A percentile compares a stretch with the other conserved stretches of the same genome.
Evolutionary conservation across 257 asterid genomes (phyloP).

Genomic region (Solanum pimpinellifolium): DNA sequence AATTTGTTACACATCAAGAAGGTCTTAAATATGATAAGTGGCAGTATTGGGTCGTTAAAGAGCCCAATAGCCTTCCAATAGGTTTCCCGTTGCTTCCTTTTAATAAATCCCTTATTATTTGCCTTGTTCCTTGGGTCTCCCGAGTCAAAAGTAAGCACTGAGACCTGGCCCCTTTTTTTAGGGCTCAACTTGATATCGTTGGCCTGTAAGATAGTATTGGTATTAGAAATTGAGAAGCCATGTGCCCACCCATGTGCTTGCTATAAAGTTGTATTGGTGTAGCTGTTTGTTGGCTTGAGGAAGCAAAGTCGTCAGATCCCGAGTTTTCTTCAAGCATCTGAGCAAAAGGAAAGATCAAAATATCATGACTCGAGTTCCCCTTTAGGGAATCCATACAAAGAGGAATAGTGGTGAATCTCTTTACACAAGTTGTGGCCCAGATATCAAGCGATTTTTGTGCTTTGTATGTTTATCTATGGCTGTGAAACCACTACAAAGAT

Average conservation of each 20-base stretch:
- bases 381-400: background rate
- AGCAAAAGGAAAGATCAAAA: background rate
- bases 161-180: too few relatives aligned
- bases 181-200: background rate
- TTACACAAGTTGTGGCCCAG: background rate
- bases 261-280: background rate
- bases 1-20: too few relatives aligned
- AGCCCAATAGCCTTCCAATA: background rate
- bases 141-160: too few relatives aligned
- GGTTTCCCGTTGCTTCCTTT: background rate
- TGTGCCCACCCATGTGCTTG: background rate
- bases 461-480: background rate
- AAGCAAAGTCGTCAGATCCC: background rate
- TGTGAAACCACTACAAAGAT: background rate
- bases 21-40: too few relatives aligned
- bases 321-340: background rate
- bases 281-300: background rate
- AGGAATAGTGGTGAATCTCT: background rate
- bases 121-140: too few relatives aligned
- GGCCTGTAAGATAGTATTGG: background rate
- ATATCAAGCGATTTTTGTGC: background rate
- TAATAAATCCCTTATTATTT: too few relatives aligned
- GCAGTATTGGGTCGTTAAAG: background rate
- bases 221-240: background rate
- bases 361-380: background rate